These are phyloP conservation scores for Podospora sp. DNA, from an alignment of 495 filamentous ascomycete species.

Conservation along the genomic window DNA sequence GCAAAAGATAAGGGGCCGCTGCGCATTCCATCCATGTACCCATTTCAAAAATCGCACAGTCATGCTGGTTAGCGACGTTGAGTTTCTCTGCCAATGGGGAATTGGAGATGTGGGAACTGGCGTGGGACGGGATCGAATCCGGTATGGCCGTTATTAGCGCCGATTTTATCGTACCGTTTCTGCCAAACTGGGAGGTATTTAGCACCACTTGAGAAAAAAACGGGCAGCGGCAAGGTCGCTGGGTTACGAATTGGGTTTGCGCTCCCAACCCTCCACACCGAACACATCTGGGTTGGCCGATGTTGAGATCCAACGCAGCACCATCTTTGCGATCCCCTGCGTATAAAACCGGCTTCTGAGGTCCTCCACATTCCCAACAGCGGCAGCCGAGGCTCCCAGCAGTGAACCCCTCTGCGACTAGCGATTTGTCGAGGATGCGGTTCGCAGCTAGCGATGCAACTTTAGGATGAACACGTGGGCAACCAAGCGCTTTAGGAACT, in stretches of 20 bases:
- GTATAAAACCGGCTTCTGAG: not conserved
- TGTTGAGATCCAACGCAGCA: not conserved
- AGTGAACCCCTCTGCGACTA: not conserved
- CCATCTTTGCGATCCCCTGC: no score
- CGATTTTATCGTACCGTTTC: conserved; percentile 5
- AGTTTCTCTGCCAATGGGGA: conserved; percentile 8
- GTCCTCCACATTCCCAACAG: not conserved
- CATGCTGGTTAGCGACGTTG: not conserved
- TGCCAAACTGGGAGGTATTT: not conserved
- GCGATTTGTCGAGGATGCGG: conserved; percentile 14
- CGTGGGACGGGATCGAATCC: conserved; percentile 6
- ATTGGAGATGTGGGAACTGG: not conserved
- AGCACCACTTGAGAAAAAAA: not conserved
- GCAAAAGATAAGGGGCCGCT: conserved; percentile 16
- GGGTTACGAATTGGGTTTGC: not conserved
- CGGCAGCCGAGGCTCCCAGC: not conserved
- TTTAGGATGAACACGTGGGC: conserved; percentile 17
- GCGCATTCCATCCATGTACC: not conserved
- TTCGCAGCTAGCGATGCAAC: conserved; percentile 21
- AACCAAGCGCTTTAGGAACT: not conserved
- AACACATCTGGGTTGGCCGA: not conserved
- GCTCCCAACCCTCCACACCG: not conserved
- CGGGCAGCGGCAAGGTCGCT: not conserved
- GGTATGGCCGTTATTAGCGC: conserved; percentile 12
- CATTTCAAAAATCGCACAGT: not conserved